Conservation (phyloP, 129 eudicot species). For the Artemisia annua region DNA sequence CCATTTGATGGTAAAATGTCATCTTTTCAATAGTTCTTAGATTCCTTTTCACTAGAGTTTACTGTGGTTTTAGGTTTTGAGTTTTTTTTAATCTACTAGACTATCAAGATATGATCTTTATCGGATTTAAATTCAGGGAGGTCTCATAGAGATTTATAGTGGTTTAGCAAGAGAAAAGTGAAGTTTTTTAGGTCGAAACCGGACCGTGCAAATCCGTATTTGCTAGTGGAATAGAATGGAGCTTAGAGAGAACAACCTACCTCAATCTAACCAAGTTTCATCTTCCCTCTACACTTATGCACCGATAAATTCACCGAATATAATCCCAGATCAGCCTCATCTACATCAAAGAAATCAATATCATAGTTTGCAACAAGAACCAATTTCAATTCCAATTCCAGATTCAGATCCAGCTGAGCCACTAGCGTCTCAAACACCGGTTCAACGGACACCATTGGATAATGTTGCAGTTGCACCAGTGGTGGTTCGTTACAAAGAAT, state of each 20-base stretch:
- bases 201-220: no score
- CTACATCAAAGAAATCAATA: conserved; percentile 35
- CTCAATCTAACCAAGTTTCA: conserved; percentile 37
- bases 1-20: conserved; percentile 29
- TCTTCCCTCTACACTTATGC: conserved; percentile 29
- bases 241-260: conserved; percentile 32
- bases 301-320: conserved; percentile 31
- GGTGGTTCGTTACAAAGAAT: conserved; percentile 52
- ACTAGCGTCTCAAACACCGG: conserved; percentile 22
- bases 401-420: conserved; percentile 34
- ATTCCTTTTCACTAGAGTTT: conserved; percentile 24
- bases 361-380: conserved; percentile 29
- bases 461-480: conserved; percentile 1
- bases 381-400: conserved; percentile 25
- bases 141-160: background rate
- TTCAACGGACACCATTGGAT: conserved; percentile 18
- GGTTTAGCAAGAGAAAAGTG: conserved; percentile 20
- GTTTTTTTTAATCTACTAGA: background rate
- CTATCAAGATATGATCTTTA: conserved; percentile 9
- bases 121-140: conserved; percentile 11
- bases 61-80: conserved; percentile 22
- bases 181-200: background rate
- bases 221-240: conserved; percentile 38
- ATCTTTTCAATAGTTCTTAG: conserved; percentile 22
- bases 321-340: conserved; percentile 43